Evolutionary conservation across 805 yeast species (phyloP), one percentile per base, ranked within the genome.

Genomic region (Saccharomycopsis schoenii): DNA sequence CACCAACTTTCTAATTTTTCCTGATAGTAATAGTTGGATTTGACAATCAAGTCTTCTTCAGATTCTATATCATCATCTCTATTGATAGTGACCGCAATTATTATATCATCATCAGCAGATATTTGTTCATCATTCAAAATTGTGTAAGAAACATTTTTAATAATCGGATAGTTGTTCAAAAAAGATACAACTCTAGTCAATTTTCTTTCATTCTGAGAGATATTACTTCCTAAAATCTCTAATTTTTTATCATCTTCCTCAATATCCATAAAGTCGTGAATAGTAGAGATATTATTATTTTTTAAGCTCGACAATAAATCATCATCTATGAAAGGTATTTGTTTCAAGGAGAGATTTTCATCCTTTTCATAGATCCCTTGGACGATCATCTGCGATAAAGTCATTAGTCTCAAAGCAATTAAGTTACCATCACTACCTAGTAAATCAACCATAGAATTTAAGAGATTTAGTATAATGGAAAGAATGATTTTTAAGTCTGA

Each of bases 331-430:
- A 75, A 80, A 1, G 99, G 99, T 41, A 93, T 76, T 72, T 93
- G 99, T 67, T 81, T 82, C 68, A 93, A 77, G 2, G 66, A 62
- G n/a, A 41, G 57, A 1, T 94, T 86, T 57, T 82, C 81, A 60
- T 88, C 96, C 8, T 83, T 77, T 65, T 83, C 88, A 96, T 97
- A 90, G 29, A 88, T 75, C 0, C 88, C 96, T 70, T 93, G 98
- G 1, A 86, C 82, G 6, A 89, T 73, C 96, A 90, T 88, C 69
- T 94, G 99, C 1, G 88, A 80, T 58, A 91, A 69, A 69, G 94
- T 97, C 88, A 94, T 88, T 0, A 89, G 93, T 55, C 80, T 78
- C 65, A 89, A 77, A 0, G 96, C 91, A 70, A 84, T 87, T 67
- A 92, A 73, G 65, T 80, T 76, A 0, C 97, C 97, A 62, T 90